These are phyloP conservation scores for Solanum etuberosum DNA, from an alignment of 257 asterid species.

Conservation along the genomic window DNA sequence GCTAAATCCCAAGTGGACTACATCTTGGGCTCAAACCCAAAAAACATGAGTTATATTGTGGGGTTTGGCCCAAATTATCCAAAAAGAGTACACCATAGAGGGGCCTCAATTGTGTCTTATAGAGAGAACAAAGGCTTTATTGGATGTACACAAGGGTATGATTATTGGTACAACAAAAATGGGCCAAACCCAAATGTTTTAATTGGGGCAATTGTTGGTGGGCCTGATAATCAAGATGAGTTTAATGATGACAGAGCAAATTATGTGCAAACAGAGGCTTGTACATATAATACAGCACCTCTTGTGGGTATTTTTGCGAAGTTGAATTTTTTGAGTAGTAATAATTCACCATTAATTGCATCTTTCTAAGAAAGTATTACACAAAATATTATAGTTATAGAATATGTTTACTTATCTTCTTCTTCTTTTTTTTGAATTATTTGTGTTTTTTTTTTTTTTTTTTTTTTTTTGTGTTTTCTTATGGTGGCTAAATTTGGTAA, in stretches of 20 bases:
- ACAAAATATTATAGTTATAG: background rate
- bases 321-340: constrained; percentile 7
- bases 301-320: constrained; percentile 64
- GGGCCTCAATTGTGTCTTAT: constrained; percentile 41
- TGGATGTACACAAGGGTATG: constrained; percentile 64
- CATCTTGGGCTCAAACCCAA: constrained; percentile 58
- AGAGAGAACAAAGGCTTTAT: constrained; percentile 36
- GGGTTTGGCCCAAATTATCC: constrained; percentile 55
- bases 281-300: constrained; percentile 75
- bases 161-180: constrained; percentile 29
- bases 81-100: constrained; percentile 55
- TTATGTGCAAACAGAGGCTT: constrained; percentile 69
- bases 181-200: constrained; percentile 54
- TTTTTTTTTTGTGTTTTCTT: background rate
- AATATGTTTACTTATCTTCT: background rate
- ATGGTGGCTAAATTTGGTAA: background rate
- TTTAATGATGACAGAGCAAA: constrained; percentile 47
- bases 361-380: background rate
- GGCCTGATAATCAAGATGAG: constrained; percentile 40
- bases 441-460: background rate
- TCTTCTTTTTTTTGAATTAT: background rate
- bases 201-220: constrained; percentile 69
- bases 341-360: background rate
- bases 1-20: constrained; percentile 51
- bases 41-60: constrained; percentile 57